These are phyloP conservation scores for Pestalotiopsis sp. DNA, from an alignment of 2,329 filamentous ascomycete species.

Conservation along the genomic window DNA sequence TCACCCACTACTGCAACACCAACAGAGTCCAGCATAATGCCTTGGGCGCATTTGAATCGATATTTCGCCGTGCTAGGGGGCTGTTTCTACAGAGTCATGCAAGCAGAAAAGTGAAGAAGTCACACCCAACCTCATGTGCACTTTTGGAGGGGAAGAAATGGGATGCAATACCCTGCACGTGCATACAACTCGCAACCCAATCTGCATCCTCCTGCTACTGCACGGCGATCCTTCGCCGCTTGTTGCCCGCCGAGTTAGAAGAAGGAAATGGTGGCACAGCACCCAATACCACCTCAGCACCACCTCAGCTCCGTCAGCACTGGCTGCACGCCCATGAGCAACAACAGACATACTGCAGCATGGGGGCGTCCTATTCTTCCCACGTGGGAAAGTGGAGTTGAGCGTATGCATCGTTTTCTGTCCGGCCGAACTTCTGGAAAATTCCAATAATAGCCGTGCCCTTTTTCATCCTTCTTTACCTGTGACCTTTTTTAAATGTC, in stretches of 20 bases:
- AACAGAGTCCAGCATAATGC: not conserved
- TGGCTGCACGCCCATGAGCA: not conserved
- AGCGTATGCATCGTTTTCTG: not conserved
- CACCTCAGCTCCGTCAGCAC: not conserved
- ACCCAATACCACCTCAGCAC: not conserved
- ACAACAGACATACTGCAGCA: not conserved
- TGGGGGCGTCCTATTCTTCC: not conserved
- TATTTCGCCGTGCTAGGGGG: not conserved
- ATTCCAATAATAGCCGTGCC: not conserved
- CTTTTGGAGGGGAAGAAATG: not conserved
- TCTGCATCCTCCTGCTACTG: not conserved
- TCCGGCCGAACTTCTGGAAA: not conserved
- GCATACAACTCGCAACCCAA: not conserved
- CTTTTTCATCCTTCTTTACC: not conserved
- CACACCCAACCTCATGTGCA: not conserved
- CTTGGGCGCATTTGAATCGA: not conserved
- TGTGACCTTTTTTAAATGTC: too few relatives aligned
- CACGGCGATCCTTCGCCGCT: not conserved
- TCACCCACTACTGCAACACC: not conserved
- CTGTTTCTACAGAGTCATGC: not conserved
- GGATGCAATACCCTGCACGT: not conserved
- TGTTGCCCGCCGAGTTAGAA: not conserved
- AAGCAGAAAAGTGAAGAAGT: not conserved
- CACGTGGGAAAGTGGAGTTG: not conserved
- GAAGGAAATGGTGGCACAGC: not conserved